Evolutionary conservation across 371 early-diverging fungal species (phyloP), one percentile per base, ranked within the genome.

Genomic region (Antonospora locustae): DNA sequence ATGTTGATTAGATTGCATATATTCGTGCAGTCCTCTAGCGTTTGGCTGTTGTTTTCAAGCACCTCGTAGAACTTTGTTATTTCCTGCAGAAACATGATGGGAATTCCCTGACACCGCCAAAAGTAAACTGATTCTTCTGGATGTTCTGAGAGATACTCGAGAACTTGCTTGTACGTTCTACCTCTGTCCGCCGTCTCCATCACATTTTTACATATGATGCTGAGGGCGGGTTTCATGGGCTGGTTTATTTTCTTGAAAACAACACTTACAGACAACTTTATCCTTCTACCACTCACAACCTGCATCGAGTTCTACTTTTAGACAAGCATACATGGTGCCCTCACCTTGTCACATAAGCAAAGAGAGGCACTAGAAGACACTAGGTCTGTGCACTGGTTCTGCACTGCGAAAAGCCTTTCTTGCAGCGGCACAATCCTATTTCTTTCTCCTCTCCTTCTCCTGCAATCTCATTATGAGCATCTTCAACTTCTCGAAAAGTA

Each of bases 401-500:
- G n/a, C n/a, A n/a, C 34, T 34, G 34, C 14, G 9, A 34, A 34
- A 9, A 34, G 9, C 14, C 34, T 14, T 9, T 34, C 34, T 34
- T 14, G 34, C 14, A 34, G 9, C 9, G 14, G 9, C 32, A 22
- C 23, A 11, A 14, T 24, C 23, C 27, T 40, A 29, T 25, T 17
- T 20, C 52, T 59, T 55, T 51, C 58, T 65, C 45, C 48, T 60
- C 19, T 45, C 44, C 24, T 43, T 43, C 22, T 66, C 63, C 41
- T 58, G 50, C 25, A 63, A 64, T 50, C 60, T 64, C 4, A 71
- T 30, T 11, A 72, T 39, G 1, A 72, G 50, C 27, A 50, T 48
- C 52, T 72, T 72, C 29, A 72, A 51, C 39, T 66, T 68, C 38
- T 72, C 72, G 65, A 63, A 72, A 17, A 54, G 27, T 17, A 66